phyloP scores from a whole-genome alignment of 2,329 filamentous ascomycete genomes.

The Paramyrothecium sp. region DNA sequence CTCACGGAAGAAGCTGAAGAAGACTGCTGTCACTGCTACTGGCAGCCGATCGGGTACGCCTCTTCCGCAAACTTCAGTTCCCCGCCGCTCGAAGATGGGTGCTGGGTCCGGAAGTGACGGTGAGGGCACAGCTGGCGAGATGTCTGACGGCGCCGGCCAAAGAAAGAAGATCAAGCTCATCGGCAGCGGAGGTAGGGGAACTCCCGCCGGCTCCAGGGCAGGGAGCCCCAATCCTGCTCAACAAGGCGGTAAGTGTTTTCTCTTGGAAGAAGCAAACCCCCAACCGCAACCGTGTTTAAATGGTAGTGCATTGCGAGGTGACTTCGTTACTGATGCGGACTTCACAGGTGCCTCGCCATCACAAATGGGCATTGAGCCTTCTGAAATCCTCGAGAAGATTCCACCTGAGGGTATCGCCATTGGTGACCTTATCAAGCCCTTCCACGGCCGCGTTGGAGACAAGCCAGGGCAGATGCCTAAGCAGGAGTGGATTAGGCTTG shows the following conservation, averaged over 20 bases:
- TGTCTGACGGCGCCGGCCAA: slow-evolving; percentile 51
- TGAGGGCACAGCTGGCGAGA: slow-evolving; percentile 68
- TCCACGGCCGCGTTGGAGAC: slow-evolving; percentile 52
- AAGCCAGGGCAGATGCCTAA: slow-evolving; percentile 50
- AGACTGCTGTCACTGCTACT: slow-evolving; percentile 48
- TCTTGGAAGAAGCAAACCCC: not conserved
- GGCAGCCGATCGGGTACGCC: slow-evolving; percentile 58
- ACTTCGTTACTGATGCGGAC: slow-evolving; percentile 8
- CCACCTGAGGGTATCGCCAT: slow-evolving; percentile 55
- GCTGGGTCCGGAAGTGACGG: slow-evolving; percentile 69
- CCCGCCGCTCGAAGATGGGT: slow-evolving; percentile 40
- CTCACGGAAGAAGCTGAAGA: slow-evolving; percentile 74
- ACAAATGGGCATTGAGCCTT: slow-evolving; percentile 38
- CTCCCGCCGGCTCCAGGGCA: slow-evolving; percentile 59
- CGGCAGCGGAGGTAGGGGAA: slow-evolving; percentile 43
- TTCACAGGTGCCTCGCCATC: slow-evolving; percentile 27
- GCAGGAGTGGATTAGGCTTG: slow-evolving; percentile 57
- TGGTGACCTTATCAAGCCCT: slow-evolving; percentile 51
- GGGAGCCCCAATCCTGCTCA: slow-evolving; percentile 53
- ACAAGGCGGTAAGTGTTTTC: slow-evolving; percentile 31
- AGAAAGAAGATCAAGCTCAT: slow-evolving; percentile 59
- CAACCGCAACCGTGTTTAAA: not conserved
- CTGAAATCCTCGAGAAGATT: slow-evolving; percentile 54
- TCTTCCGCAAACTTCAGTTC: slow-evolving; percentile 36
- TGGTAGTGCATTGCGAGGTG: too few species aligned